Percentiles rank a stretch among this genome's conserved stretches.
These are phyloP conservation scores for Triticum monococcum DNA, from an alignment of 176 grass and related monocot genomes.

Conservation along the genomic window DNA sequence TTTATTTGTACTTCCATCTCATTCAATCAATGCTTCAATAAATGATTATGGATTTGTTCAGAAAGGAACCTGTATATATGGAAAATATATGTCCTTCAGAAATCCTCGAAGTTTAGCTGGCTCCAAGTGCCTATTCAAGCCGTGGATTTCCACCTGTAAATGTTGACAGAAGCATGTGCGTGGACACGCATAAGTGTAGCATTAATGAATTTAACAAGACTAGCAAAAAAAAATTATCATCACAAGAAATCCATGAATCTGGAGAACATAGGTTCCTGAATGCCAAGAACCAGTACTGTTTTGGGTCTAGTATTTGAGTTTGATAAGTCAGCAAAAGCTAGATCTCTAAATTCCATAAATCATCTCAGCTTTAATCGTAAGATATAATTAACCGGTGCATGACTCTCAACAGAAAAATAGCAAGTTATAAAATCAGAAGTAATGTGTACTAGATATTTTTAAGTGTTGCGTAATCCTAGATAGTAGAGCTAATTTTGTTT, in stretches of 20 bases:
- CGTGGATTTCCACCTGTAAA: slow-evolving; percentile 47
- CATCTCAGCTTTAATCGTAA: background rate
- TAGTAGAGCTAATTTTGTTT: background rate
- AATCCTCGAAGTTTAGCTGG: slow-evolving; percentile 40
- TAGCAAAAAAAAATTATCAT: background rate
- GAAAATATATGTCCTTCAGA: slow-evolving; percentile 67
- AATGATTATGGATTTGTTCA: background rate
- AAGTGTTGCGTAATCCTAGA: background rate
- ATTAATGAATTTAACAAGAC: background rate
- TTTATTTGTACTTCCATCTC: background rate
- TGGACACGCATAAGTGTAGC: background rate
- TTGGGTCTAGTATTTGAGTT: background rate
- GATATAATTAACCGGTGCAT: background rate
- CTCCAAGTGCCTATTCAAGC: slow-evolving; percentile 34
- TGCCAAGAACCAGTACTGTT: background rate
- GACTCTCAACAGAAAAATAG: background rate
- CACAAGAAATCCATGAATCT: background rate
- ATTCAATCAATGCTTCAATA: background rate
- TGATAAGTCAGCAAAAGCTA: background rate
- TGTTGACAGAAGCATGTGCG: slow-evolving; percentile 10
- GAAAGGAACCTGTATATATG: slow-evolving; percentile 56
- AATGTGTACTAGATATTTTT: background rate
- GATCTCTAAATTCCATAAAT: background rate
- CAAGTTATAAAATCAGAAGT: background rate
- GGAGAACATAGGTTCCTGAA: background rate